Conservation (phyloP, 2,329 filamentous ascomycete genomes). For the Arachnopeziza araneosa region DNA sequence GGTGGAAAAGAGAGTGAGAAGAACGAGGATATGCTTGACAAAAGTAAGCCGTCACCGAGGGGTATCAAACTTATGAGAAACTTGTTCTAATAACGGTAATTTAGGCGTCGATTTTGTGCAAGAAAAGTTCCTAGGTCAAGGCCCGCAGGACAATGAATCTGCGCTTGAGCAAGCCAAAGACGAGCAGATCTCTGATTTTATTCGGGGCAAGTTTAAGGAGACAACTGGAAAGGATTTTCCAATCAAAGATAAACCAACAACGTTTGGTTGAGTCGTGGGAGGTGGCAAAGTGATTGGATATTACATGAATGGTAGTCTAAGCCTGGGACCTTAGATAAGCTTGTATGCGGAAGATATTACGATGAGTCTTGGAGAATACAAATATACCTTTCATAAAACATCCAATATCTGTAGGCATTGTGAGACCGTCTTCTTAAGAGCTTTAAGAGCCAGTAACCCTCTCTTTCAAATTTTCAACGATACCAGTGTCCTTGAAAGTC, state of each 20-base stretch:
- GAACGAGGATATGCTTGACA: conserved; percentile 79
- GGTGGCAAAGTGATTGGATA: background rate
- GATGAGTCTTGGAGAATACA: background rate
- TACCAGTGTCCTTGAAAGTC: conserved; percentile 37
- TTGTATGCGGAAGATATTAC: background rate
- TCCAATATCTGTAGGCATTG: background rate
- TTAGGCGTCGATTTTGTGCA: conserved; percentile 73
- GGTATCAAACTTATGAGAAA: background rate
- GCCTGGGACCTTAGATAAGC: background rate
- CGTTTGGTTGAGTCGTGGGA: conserved; percentile 23
- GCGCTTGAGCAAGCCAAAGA: conserved; percentile 81
- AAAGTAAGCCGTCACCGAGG: conserved; percentile 48
- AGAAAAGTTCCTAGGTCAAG: conserved; percentile 65
- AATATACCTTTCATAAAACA: background rate
- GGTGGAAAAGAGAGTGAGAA: conserved; percentile 71
- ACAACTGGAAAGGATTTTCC: conserved; percentile 63
- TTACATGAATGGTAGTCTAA: background rate
- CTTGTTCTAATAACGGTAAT: background rate
- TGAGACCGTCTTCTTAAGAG: background rate
- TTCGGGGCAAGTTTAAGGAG: conserved; percentile 65
- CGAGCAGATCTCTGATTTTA: conserved; percentile 68
- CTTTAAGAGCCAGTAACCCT: background rate
- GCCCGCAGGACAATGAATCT: conserved; percentile 64
- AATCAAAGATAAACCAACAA: conserved; percentile 60
- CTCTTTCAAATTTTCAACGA: conserved; percentile 11